phyloP scores from a whole-genome alignment of 129 eudicot species.

The Heracleum sosnowskyi region DNA sequence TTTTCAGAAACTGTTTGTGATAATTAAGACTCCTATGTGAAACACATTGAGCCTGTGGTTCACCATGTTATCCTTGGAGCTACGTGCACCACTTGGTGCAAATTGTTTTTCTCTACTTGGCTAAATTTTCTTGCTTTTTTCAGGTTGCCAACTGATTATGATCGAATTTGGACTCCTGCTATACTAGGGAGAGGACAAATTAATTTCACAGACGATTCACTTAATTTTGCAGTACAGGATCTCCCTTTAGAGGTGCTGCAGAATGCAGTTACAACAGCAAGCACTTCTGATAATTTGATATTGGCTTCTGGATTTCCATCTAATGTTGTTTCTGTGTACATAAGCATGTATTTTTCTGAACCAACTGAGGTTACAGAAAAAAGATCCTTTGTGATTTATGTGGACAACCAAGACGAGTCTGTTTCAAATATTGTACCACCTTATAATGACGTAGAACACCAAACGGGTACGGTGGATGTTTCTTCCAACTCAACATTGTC shows the following conservation, averaged over 20 bases:
- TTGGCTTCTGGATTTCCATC: constrained; percentile 12
- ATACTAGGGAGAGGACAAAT: constrained; percentile 6
- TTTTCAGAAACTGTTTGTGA: not conserved
- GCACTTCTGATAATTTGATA: not conserved
- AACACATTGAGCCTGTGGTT: not conserved
- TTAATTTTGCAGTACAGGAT: constrained; percentile 3
- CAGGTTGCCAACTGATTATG: constrained; percentile 25
- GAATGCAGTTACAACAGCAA: constrained; percentile 22
- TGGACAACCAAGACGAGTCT: constrained; percentile 19
- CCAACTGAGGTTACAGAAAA: constrained; percentile 19
- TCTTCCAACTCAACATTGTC: constrained; percentile 23
- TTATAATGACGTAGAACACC: constrained; percentile 24
- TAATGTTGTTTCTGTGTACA: constrained; percentile 11
- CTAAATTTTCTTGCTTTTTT: constrained; percentile 18
- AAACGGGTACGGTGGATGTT: constrained; percentile 18
- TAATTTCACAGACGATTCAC: constrained; percentile 3
- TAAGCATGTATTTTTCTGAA: constrained; percentile 49
- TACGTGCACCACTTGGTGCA: not conserved
- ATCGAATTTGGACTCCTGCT: constrained; percentile 41
- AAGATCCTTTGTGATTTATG: constrained; percentile 26
- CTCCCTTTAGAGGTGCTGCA: constrained; percentile 46
- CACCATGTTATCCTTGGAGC: not conserved
- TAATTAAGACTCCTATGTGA: not conserved
- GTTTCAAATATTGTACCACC: constrained; percentile 21
- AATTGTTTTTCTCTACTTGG: not conserved